These are phyloP conservation scores for Trifolium repens DNA, from an alignment of 306 rosid genomes.

Conservation along the genomic window DNA sequence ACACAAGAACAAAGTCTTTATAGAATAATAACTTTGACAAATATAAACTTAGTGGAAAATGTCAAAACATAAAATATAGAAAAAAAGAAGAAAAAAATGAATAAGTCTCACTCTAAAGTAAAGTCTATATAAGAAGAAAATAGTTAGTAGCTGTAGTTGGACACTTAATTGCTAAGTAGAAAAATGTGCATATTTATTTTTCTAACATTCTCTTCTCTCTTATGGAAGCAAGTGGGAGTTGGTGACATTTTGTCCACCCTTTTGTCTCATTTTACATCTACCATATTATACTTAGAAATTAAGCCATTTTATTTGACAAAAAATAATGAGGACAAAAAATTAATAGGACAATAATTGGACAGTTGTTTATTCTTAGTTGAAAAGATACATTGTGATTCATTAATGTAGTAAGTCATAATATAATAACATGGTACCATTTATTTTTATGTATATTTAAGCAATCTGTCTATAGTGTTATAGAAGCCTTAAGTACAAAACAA, in stretches of 20 bases:
- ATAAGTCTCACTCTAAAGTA: constrained; percentile 49
- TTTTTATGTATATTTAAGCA: not conserved
- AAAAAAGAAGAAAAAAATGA: constrained; percentile 26
- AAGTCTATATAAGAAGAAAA: constrained; percentile 52
- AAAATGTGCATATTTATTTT: constrained; percentile 45
- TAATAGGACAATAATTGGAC: constrained; percentile 12
- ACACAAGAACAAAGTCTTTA: constrained; percentile 50
- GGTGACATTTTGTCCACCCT: constrained; percentile 55
- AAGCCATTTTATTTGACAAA: constrained; percentile 38
- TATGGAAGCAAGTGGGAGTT: constrained; percentile 78
- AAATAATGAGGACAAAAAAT: constrained; percentile 33
- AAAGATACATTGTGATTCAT: constrained; percentile 26
- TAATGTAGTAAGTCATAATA: not conserved
- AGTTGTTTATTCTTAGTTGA: constrained; percentile 37
- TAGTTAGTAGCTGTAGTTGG: constrained; percentile 38
- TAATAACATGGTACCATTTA: not conserved
- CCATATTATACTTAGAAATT: constrained; percentile 36
- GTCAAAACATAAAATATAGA: constrained; percentile 59
- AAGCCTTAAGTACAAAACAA: constrained; percentile 1
- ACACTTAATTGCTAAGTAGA: constrained; percentile 32
- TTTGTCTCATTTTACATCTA: constrained; percentile 59
- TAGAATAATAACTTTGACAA: constrained; percentile 43
- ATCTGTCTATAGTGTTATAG: not conserved
- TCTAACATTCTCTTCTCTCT: constrained; percentile 67
- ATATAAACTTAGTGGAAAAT: constrained; percentile 54